Evolutionary conservation across 441 rosid species (phyloP).

Genomic region (Populus hybrid): DNA sequence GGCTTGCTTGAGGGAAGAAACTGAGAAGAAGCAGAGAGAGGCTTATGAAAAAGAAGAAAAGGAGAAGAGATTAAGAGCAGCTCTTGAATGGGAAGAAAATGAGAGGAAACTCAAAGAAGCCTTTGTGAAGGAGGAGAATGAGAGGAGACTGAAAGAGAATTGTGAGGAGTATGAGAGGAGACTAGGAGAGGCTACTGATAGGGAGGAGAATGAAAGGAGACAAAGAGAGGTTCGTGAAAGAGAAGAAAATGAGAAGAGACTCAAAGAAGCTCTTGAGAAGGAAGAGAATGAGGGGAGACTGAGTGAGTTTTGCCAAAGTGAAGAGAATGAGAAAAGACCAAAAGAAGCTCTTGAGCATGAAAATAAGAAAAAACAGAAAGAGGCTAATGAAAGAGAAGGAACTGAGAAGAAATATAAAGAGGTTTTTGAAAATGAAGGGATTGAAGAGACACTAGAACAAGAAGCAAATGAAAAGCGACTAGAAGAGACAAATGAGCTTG

Average conservation of each 20-base stretch:
- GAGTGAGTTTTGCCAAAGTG: too few relatives aligned
- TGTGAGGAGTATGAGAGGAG: conserved; percentile 38
- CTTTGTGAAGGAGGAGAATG: conserved; percentile 34
- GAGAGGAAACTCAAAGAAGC: conserved; percentile 38
- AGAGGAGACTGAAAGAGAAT: conserved; percentile 34
- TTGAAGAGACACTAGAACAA: not conserved
- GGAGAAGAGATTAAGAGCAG: conserved; percentile 31
- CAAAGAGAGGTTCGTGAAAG: conserved; percentile 35
- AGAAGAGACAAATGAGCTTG: conserved; percentile 20
- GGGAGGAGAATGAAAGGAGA: conserved; percentile 39
- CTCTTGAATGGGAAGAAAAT: conserved; percentile 34
- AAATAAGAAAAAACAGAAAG: conserved; percentile 26
- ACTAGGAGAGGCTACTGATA: conserved; percentile 31
- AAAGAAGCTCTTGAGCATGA: too few relatives aligned
- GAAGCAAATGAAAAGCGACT: conserved; percentile 9
- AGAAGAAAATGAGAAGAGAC: conserved; percentile 43
- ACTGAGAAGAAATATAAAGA: conserved; percentile 25
- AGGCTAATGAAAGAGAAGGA: conserved; percentile 34
- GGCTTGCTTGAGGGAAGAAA: conserved; percentile 33
- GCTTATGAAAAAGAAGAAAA: conserved; percentile 32
- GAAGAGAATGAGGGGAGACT: too few relatives aligned
- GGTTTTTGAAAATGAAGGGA: conserved; percentile 14
- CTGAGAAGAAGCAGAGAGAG: conserved; percentile 33
- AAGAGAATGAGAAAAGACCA: too few relatives aligned
- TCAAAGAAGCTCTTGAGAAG: conserved; percentile 20